Base-by-base conservation (phyloP, 1,284 basidiomycete species). In the Ceratobasidium sp. region DNA sequence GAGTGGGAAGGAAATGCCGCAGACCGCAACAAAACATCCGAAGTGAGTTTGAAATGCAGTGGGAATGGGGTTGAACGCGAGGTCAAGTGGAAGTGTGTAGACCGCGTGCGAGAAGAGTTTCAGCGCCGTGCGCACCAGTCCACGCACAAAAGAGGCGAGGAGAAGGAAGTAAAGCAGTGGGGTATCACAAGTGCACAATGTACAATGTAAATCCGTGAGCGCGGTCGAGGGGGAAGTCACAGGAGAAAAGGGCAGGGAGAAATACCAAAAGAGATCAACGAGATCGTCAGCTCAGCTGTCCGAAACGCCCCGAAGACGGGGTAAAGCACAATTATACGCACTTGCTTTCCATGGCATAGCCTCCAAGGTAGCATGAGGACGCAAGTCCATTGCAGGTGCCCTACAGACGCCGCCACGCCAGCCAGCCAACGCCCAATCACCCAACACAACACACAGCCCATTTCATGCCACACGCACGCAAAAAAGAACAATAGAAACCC, bases 331-430 rank as follows among this genome's bases (percentile, higher is more conserved):
- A 59, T n/a, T 55, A 71, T 54, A 61, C 74, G 43, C 46, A 76
- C 74, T 74, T 74, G 28, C 71, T 75, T 59, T 78, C 77, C 54
- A 79, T 73, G 2, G 78, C 78, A 71, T 77, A 94, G 1, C 92
- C 91, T 1, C 69, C 78, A 8, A 77, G 54, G 28, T 76, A 77
- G 66, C 78, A 78, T 18, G 84, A 79, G 6, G 91, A 93, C 5
- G 83, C 78, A 52, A 89, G 79, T 21, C 92, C 92, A 0, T 88
- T 92, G 80, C 92, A 94, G 23, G 87, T 80, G 9, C 92, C 92
- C 79, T 91, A 89, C 91, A 89, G 41, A 57, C 23, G 41, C 66
- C 66, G 52, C 52, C 66, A 64, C 66, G 35, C 41, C 66, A 58
- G 35, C 14, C 18, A 38, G n/a, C n/a, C n/a, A n/a, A n/a, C n/a